Base-by-base conservation (phyloP, 179 eudicot genomes). In the Vitellaria paradoxa region DNA sequence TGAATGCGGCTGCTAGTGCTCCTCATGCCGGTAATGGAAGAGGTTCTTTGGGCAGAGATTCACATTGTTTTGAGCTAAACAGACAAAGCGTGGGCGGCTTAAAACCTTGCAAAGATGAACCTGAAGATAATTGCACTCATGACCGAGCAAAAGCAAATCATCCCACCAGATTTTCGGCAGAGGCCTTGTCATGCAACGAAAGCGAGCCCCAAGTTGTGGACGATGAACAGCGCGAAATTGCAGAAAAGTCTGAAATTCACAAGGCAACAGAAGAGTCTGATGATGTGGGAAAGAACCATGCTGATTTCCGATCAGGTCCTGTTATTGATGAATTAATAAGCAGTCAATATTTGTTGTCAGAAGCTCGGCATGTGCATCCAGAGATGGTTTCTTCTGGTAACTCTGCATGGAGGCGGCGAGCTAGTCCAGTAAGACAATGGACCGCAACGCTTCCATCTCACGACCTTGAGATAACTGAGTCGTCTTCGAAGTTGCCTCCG, bases 381-480 rank as follows among this genome's bases (percentile, higher is more conserved):
- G 90, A 83, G 75, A 82, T 79, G 9, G 79, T 73, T 23, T 50
- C 87, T 71, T 81, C 80, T 26, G 80, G 68, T 42, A 88, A 78
- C 45, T 66, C 85, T 20, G 72, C 65, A 21, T 73, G 83, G 78
- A 88, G 88, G 72, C 81, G 81, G 73, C 82, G 73, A 49, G 87
- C 84, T 4, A 94, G 96, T 82, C 97, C 98, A 7, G 80, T 88
- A 18, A 81, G 92, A 73, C 87, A 91, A 66, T 92, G 96, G 98
- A 76, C 84, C 21, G 84, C 86, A 3, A 85, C 81, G 47, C 85
- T 88, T 40, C 84, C 87, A 57, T 80, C 93, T 15, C 86, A 79
- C 9, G 90, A 87, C 68, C 81, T 70, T 26, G 84, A 81, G 47
- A 75, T 76, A 67, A 73, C 89, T 0, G 93, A 84, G 64, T 80